Evolutionary conservation across 768 basidiomycete species (phyloP).

Genomic region (Melanogaster broomeanus): DNA sequence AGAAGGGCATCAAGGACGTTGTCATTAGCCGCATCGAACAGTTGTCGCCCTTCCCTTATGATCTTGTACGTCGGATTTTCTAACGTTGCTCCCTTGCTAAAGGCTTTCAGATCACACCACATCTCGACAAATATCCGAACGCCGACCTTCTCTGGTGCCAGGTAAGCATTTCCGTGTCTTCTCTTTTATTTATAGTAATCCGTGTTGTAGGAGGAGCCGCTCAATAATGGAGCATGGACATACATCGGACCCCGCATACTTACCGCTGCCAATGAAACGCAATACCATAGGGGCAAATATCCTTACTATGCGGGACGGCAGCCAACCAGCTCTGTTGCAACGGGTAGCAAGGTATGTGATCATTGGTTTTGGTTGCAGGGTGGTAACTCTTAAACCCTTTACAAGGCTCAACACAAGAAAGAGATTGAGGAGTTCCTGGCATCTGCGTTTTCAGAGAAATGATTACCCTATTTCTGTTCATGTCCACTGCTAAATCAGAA

Average conservation of each 20-base stretch:
- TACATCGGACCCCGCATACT: constrained; percentile 92
- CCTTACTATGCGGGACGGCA: constrained; percentile 90
- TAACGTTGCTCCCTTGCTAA: constrained; percentile 1
- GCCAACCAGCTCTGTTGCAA: constrained; percentile 90
- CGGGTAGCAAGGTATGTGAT: constrained; percentile 77
- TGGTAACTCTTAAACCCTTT: constrained; percentile 15
- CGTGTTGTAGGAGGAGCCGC: constrained; percentile 74
- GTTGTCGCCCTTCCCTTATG: constrained; percentile 96
- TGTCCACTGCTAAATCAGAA: no score
- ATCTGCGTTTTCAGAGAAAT: constrained; percentile 51
- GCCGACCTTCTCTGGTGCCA: constrained; percentile 94
- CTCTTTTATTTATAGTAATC: background rate
- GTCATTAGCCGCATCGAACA: constrained; percentile 96
- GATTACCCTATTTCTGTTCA: background rate
- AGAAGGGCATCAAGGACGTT: constrained; percentile 87
- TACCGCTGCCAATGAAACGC: constrained; percentile 89
- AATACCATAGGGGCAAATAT: constrained; percentile 90
- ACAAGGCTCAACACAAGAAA: constrained; percentile 81
- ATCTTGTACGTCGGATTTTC: constrained; percentile 57
- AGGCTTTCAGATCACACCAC: constrained; percentile 71
- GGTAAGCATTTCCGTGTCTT: constrained; percentile 33
- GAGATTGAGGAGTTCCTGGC: constrained; percentile 80
- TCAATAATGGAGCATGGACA: constrained; percentile 98
- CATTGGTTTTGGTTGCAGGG: background rate
- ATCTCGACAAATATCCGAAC: constrained; percentile 96